phyloP scores from a whole-genome alignment of 257 asterid species.

The Catharanthus roseus region DNA sequence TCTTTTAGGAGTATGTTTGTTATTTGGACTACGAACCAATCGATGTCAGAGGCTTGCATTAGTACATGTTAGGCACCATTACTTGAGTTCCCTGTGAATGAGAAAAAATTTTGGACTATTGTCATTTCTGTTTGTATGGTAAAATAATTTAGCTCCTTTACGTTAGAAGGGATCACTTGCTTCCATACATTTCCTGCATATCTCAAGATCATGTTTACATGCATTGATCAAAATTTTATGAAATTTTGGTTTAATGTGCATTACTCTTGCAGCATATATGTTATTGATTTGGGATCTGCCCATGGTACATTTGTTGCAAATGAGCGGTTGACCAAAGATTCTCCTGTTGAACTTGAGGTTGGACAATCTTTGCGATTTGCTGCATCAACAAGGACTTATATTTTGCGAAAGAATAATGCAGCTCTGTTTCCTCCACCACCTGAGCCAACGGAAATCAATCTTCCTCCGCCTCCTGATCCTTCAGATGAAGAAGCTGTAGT shows the following conservation, averaged over 20 bases:
- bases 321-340: conserved; percentile 74
- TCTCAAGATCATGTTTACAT: not conserved
- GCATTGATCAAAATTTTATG: not conserved
- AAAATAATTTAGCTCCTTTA: not conserved
- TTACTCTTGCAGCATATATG: conserved; percentile 67
- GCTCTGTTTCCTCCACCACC: conserved; percentile 75
- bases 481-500: conserved; percentile 85
- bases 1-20: not conserved
- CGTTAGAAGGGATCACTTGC: not conserved
- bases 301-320: conserved; percentile 98
- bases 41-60: not conserved
- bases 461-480: conserved; percentile 86
- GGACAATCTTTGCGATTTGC: conserved; percentile 93
- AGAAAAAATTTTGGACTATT: not conserved
- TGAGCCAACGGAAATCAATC: conserved; percentile 51
- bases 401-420: conserved; percentile 67
- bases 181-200: not conserved
- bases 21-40: not conserved
- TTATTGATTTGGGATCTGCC: conserved; percentile 93
- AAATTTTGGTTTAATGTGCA: not conserved
- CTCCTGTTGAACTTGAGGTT: conserved; percentile 82
- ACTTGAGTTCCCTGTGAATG: not conserved
- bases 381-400: conserved; percentile 85
- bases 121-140: not conserved
- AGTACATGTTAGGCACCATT: not conserved